Evolutionary conservation across 768 basidiomycete species (phyloP).

Genomic region (Tulasnella sp.): DNA sequence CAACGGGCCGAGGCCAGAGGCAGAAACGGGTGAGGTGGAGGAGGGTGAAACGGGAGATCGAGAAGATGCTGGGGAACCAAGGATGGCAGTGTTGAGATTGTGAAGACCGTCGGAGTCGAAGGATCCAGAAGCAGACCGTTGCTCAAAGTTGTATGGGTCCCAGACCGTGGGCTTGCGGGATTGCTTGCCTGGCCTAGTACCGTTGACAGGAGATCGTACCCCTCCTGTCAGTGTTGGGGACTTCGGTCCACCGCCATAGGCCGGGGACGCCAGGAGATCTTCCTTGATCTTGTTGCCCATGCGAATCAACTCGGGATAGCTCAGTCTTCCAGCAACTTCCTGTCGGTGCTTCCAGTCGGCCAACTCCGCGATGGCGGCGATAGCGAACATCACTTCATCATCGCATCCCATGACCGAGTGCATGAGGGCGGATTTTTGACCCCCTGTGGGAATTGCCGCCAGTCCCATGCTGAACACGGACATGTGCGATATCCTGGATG

Average conservation of each 20-base stretch:
- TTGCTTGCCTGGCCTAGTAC: background rate
- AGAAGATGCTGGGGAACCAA: constrained; percentile 6
- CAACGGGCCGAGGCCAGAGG: constrained; percentile 5
- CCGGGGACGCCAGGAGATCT: background rate
- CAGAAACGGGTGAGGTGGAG: background rate
- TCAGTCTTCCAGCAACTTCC: constrained; percentile 28
- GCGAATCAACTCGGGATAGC: constrained; percentile 46
- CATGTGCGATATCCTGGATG: background rate
- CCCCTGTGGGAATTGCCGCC: background rate
- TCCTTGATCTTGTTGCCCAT: constrained; percentile 29
- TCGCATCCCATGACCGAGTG: constrained; percentile 14
- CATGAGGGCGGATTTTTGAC: constrained; percentile 5
- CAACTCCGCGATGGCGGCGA: constrained; percentile 60
- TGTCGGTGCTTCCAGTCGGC: constrained; percentile 48
- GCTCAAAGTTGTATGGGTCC: constrained; percentile 11
- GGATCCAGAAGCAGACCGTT: background rate
- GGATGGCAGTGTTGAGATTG: background rate
- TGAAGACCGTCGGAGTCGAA: background rate
- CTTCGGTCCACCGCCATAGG: background rate
- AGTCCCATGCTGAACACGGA: background rate
- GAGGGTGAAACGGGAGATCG: background rate
- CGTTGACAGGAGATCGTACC: too few relatives aligned
- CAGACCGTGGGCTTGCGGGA: constrained; percentile 2
- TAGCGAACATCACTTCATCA: constrained; percentile 40
- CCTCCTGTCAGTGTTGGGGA: background rate